Evolutionary conservation across 805 yeast genomes (phyloP).

Genomic region (Saturnispora kantuleensis): DNA sequence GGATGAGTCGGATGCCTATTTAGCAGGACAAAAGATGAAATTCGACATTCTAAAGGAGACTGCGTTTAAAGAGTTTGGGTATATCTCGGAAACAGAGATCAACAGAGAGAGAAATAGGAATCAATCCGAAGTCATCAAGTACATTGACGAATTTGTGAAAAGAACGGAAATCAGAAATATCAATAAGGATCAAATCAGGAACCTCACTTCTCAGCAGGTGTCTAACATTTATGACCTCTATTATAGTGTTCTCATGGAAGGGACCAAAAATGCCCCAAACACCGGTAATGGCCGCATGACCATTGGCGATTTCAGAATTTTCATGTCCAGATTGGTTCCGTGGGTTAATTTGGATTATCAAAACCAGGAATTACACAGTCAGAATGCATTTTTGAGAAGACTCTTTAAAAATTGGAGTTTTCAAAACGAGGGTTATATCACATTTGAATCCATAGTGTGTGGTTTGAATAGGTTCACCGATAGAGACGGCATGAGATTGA

Average conservation of each 20-base stretch:
- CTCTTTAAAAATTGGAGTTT: slow-evolving; percentile 56
- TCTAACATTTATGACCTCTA: slow-evolving; percentile 77
- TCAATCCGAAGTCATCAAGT: slow-evolving; percentile 69
- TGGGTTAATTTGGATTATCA: slow-evolving; percentile 44
- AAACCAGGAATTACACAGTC: slow-evolving; percentile 18
- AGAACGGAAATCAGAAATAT: slow-evolving; percentile 83
- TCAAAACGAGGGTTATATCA: slow-evolving; percentile 47
- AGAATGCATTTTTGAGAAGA: slow-evolving; percentile 45
- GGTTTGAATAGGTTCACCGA: slow-evolving; percentile 67
- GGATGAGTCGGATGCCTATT: slow-evolving; percentile 59
- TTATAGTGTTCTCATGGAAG: slow-evolving; percentile 61
- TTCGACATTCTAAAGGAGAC: slow-evolving; percentile 87
- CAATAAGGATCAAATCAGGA: slow-evolving; percentile 47
- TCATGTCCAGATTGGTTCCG: slow-evolving; percentile 71
- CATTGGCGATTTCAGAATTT: slow-evolving; percentile 56
- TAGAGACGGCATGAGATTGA: slow-evolving; percentile 65
- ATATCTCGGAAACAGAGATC: slow-evolving; percentile 66
- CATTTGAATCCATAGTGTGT: slow-evolving; percentile 56
- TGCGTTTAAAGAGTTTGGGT: slow-evolving; percentile 83
- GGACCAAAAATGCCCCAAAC: slow-evolving; percentile 53
- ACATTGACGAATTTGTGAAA: slow-evolving; percentile 84
- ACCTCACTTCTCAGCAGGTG: slow-evolving; percentile 47
- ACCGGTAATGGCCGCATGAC: slow-evolving; percentile 60
- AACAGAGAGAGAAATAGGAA: slow-evolving; percentile 58
- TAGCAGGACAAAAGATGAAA: slow-evolving; percentile 58